phyloP scores from a whole-genome alignment of 2,329 filamentous ascomycete species.

The Aspergillus ustus region DNA sequence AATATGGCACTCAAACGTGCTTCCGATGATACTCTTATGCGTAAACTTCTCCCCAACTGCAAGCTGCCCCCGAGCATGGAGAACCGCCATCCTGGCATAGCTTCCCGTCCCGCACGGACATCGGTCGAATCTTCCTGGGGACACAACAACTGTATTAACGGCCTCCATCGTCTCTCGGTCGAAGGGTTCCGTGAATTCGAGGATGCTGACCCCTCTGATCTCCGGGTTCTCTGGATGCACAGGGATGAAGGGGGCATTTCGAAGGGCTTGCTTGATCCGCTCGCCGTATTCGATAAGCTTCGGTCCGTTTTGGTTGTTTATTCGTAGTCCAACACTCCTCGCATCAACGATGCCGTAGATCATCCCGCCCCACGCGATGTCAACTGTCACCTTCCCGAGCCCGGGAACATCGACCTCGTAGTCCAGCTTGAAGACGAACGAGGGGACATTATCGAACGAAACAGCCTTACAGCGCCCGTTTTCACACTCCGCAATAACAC shows the following conservation, averaged over 20 bases:
- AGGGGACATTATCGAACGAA: constrained; percentile 51
- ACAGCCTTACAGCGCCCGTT: constrained; percentile 49
- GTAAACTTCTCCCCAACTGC: constrained; percentile 40
- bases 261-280: constrained; percentile 47
- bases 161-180: constrained; percentile 26
- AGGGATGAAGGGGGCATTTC: constrained; percentile 34
- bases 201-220: constrained; percentile 46
- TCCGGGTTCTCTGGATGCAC: constrained; percentile 50
- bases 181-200: constrained; percentile 45
- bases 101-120: constrained; percentile 54
- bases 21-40: constrained; percentile 49
- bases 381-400: constrained; percentile 45
- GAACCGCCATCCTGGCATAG: constrained; percentile 48
- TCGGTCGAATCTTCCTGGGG: constrained; percentile 50
- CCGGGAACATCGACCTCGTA: constrained; percentile 45
- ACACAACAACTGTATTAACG: constrained; percentile 49
- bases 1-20: constrained; percentile 47
- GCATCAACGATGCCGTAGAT: constrained; percentile 50
- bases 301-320: constrained; percentile 38
- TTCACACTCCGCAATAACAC: constrained; percentile 47
- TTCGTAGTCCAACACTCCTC: constrained; percentile 37
- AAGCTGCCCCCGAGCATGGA: constrained; percentile 48
- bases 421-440: constrained; percentile 49
- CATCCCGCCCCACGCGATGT: constrained; percentile 55
- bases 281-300: constrained; percentile 50